Percentiles rank a stretch among this genome's conserved stretches.
Conservation (phyloP, 345 rosid genomes). For the Carallia pectinifolia region DNA sequence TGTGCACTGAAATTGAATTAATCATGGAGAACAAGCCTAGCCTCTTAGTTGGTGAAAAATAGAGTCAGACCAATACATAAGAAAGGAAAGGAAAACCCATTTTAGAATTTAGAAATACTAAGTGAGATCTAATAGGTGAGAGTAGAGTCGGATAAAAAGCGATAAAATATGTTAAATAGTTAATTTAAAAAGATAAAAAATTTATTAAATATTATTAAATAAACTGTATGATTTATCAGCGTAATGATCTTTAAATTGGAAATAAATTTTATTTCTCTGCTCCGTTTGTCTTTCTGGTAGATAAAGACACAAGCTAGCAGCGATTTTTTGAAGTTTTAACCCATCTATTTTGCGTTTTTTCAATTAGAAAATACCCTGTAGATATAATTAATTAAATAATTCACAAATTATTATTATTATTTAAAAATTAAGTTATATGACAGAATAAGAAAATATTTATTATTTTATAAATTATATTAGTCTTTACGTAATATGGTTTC, state of each 20-base stretch:
- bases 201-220: no score
- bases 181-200: no score
- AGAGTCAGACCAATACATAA: neutral
- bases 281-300: conserved; percentile 11
- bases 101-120: conserved; percentile 13
- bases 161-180: no score
- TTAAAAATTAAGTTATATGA: no score
- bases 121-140: neutral
- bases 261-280: conserved; percentile 21
- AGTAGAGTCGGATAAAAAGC: no score
- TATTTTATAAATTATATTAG: no score
- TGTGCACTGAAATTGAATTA: neutral
- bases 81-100: neutral
- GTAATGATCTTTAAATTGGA: conserved; percentile 4
- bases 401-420: no score
- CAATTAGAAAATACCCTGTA: no score
- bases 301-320: conserved; percentile 7
- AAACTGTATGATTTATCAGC: no score
- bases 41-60: neutral
- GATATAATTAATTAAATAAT: no score
- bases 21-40: no score
- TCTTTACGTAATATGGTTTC: neutral
- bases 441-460: no score
- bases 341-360: neutral
- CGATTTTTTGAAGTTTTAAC: neutral